Evolutionary conservation across 306 rosid species (phyloP).

Genomic region (Senna siamea): DNA sequence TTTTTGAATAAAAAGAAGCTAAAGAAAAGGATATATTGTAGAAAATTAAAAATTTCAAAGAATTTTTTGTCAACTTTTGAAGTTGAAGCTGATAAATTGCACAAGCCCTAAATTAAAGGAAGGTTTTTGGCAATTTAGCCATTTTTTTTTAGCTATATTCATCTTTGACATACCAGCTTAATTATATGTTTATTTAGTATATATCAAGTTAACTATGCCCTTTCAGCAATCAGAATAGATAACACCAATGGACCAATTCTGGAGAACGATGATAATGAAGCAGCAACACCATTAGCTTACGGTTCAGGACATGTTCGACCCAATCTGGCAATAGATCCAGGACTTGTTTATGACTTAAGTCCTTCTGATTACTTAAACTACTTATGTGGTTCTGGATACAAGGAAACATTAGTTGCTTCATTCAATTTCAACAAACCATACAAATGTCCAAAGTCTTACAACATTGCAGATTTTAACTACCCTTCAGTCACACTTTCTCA

Average conservation of each 20-base stretch:
- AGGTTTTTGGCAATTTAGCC: no score
- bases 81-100: no score
- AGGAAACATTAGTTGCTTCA: neutral
- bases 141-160: no score
- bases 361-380: neutral
- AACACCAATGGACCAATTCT: neutral
- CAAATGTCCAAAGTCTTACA: slow-evolving; percentile 9
- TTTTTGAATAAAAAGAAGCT: no score
- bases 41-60: no score
- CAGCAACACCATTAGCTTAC: neutral
- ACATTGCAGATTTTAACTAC: neutral
- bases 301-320: neutral
- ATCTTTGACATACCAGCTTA: no score
- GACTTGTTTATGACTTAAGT: slow-evolving; percentile 9
- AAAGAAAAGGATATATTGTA: no score
- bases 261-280: neutral
- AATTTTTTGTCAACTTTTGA: no score
- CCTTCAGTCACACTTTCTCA: neutral
- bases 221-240: neutral
- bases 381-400: neutral
- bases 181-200: no score
- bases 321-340: slow-evolving; percentile 7
- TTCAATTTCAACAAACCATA: neutral
- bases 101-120: no score
- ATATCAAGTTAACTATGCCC: no score